phyloP scores from a whole-genome alignment of 208 protist genomes.

The Herpetomonas samuelpessoai region DNA sequence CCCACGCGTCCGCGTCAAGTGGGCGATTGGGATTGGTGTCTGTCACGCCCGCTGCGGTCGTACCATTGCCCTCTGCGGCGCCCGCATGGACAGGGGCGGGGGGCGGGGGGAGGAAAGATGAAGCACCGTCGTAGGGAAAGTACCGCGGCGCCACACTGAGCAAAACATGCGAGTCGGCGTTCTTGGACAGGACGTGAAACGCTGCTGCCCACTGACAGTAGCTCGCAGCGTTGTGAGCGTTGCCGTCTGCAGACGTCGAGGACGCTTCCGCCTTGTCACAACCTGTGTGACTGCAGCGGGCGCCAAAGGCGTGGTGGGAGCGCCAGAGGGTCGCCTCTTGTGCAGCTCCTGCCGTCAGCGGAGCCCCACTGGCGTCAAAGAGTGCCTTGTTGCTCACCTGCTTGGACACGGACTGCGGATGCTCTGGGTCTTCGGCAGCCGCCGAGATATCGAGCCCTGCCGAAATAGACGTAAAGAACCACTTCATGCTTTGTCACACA shows the following conservation, averaged over 20 bases:
- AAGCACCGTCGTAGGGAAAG: conserved; percentile 25
- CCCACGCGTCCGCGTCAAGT: no score
- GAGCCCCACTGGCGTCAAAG: conserved; percentile 23
- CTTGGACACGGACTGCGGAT: conserved; percentile 25
- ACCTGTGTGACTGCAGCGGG: conserved; percentile 26
- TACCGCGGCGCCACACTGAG: conserved; percentile 72
- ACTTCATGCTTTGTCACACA: conserved; percentile 10
- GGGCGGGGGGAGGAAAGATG: background rate
- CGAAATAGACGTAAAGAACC: conserved; percentile 43
- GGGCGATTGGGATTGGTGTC: background rate
- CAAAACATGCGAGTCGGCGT: conserved; percentile 50
- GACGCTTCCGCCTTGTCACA: background rate
- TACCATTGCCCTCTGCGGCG: background rate
- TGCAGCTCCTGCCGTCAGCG: conserved; percentile 17
- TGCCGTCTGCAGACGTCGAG: background rate
- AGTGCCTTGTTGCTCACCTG: conserved; percentile 26
- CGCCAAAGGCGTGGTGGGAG: conserved; percentile 73
- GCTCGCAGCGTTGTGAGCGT: conserved; percentile 14
- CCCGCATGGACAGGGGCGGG: background rate
- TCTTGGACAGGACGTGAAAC: conserved; percentile 35
- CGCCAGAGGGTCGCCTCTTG: conserved; percentile 50
- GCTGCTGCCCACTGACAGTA: conserved; percentile 49
- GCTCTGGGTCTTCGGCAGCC: conserved; percentile 1
- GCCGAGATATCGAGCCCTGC: conserved; percentile 28
- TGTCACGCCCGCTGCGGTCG: conserved; percentile 13